Evolutionary conservation across 345 rosid species (phyloP).

Genomic region (Bruguiera gymnorhiza): DNA sequence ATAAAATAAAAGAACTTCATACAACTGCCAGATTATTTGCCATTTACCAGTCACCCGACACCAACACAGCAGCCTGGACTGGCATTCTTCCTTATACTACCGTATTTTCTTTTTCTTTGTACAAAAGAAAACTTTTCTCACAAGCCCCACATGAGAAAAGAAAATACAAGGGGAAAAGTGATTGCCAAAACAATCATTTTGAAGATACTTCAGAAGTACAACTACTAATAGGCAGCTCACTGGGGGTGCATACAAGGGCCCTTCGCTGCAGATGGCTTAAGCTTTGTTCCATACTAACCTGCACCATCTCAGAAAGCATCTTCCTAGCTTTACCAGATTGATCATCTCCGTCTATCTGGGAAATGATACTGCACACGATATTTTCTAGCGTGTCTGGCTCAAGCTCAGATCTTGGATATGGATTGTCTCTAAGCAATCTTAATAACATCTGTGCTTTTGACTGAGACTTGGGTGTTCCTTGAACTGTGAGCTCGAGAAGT

Average conservation of each 20-base stretch:
- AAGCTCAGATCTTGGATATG: conserved; percentile 64
- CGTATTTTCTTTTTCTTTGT: conserved; percentile 14
- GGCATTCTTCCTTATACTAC: conserved; percentile 46
- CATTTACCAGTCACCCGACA: conserved; percentile 68
- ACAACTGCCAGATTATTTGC: conserved; percentile 31
- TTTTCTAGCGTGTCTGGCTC: conserved; percentile 82
- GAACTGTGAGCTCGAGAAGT: conserved; percentile 91
- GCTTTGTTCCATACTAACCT: conserved; percentile 98
- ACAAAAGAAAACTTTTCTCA: conserved; percentile 29
- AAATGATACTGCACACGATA: conserved; percentile 84
- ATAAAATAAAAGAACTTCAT: background rate
- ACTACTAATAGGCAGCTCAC: conserved; percentile 53
- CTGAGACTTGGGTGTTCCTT: conserved; percentile 83
- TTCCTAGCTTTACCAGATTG: conserved; percentile 89
- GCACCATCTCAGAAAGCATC: conserved; percentile 97
- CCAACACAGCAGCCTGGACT: conserved; percentile 71
- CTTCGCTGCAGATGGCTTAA: conserved; percentile 90
- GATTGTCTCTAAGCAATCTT: conserved; percentile 67
- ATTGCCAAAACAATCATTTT: conserved; percentile 29
- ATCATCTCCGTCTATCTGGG: conserved; percentile 85
- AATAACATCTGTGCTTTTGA: conserved; percentile 70
- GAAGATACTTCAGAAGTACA: conserved; percentile 52
- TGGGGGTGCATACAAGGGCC: conserved; percentile 71
- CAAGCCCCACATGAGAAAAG: conserved; percentile 11
- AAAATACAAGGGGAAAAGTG: background rate